Conservation (phyloP, 768 basidiomycete species). For the Boletus subparvulus region DNA sequence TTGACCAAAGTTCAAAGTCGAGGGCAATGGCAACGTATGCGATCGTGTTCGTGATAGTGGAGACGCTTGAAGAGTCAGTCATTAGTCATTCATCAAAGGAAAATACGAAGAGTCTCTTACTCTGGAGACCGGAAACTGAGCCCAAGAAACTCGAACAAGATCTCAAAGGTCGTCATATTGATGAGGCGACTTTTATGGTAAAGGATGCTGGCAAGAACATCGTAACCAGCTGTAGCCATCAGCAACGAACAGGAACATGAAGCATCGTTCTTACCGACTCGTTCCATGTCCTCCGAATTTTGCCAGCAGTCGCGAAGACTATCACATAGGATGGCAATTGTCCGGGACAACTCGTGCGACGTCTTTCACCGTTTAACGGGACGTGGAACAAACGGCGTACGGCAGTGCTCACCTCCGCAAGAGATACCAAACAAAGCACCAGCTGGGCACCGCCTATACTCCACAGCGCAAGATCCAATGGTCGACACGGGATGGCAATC, state of each 20-base stretch:
- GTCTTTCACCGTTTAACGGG: constrained; percentile 43
- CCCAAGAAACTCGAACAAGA: constrained; percentile 82
- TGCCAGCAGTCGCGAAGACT: constrained; percentile 85
- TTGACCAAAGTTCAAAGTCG: constrained; percentile 89
- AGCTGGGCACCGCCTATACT: constrained; percentile 81
- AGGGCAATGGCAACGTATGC: constrained; percentile 84
- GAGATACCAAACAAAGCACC: constrained; percentile 68
- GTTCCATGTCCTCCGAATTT: constrained; percentile 93
- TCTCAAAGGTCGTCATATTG: constrained; percentile 79
- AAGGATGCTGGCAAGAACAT: constrained; percentile 75
- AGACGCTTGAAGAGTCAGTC: constrained; percentile 50
- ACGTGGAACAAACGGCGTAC: not conserved
- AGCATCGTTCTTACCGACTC: constrained; percentile 60
- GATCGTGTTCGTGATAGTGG: constrained; percentile 77
- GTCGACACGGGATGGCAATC: constrained; percentile 55
- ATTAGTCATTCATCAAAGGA: not conserved
- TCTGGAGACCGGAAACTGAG: constrained; percentile 79
- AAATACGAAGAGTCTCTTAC: constrained; percentile 42
- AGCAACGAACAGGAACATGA: constrained; percentile 1
- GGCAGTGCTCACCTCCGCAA: constrained; percentile 56
- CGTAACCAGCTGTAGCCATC: constrained; percentile 72
- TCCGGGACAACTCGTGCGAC: constrained; percentile 71
- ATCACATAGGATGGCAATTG: constrained; percentile 72
- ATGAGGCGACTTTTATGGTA: constrained; percentile 70
- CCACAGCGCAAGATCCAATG: constrained; percentile 76